Evolutionary conservation across 139 green algal species (phyloP), one percentile per base, ranked within the genome.

Genomic region (Chlorella ohadii): DNA sequence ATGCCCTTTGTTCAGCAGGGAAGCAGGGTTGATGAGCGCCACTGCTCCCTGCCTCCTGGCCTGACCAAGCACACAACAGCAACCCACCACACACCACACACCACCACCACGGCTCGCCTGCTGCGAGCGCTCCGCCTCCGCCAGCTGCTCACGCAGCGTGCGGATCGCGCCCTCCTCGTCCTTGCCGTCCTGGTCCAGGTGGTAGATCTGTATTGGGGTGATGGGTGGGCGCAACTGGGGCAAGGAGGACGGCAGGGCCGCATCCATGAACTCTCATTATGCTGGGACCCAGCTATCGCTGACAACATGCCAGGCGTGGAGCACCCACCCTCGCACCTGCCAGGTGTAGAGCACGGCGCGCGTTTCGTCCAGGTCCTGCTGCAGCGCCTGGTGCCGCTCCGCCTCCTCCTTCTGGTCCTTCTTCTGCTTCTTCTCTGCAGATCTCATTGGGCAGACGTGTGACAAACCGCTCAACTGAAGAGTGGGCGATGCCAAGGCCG

Each of bases 361-460:
- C 38, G 34, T 23, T 25, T 84, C 79, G 13, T 87, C 87, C 91
- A 98, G 92, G 68, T 98, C 85, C 55, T 95, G 51, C 85, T 94
- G 78, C 78, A 94, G 85, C 56, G 78, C 70, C 65, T 97, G 63
- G 85, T 98, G 92, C 71, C 88, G 91, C 89, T 99, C 97, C 27
- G 97, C 97, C 91, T 99, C 97, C 51, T 97, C 94, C 91, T 98
- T 99, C 88, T 99, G 96, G 78, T 98, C 96, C 89, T 98, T 98
- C 86, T 98, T 98, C 82, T 96, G 92, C 85, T 92, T 93, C 57
- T 93, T 92, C 86, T 99, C 97, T 34, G 86, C 85, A 75, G 31
- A 4, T 13, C 2, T 4, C 38, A 39, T 11, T 55, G 11, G n/a
- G n/a, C n/a, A n/a, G n/a, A n/a, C n/a, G n/a, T n/a, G n/a, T n/a